Evolutionary conservation across 352 stramenopile species (phyloP), one percentile per base, ranked within the genome.

Genomic region (Phytophthora pini): DNA sequence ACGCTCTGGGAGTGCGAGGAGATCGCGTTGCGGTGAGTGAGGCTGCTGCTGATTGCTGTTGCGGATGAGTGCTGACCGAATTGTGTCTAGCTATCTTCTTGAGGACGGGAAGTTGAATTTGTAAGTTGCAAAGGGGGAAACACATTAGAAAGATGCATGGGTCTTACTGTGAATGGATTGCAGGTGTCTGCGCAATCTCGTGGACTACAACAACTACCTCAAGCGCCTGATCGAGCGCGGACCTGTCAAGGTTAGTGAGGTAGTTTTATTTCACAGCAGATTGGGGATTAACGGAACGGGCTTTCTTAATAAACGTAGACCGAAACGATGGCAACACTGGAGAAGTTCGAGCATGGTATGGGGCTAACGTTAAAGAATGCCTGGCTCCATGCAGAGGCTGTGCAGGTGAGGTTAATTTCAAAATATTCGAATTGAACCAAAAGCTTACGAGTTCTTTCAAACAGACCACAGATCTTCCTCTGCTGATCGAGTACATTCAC

Each of bases 1-100:
- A 97, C 91, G 24, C 66, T 97, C 7, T 97, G 91, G 91, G 91
- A 97, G 63, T 93, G 88, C 43, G 91, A 97, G 71, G 91, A 97
- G 58, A 77, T 94, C 29, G 87, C 87, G 0, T 63, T 94, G 17
- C 69, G 87, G 88, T 94, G 59, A n/a, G 61, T 55, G 36, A 13
- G 32, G 6, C 1, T 36, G 24, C 41, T 27, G 22, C 22, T 48
- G 12, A 24, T 32, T 13, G 17, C 20, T n/a, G 9, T 9, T 2
- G 13, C 31, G 22, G 26, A 41, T 0, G 32, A 22, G 11, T 44
- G 22, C 32, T 65, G 10, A 61, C 36, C 9, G 34, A 44, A 34
- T 12, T 36, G 15, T 59, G 22, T 48, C 31, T 4, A 94, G 90
- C 50, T 97, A 91, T 48, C 70, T 97, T 2, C 76, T 97, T 10